phyloP scores from a whole-genome alignment of 495 filamentous ascomycete genomes.

The Penicillium flavigenum region DNA sequence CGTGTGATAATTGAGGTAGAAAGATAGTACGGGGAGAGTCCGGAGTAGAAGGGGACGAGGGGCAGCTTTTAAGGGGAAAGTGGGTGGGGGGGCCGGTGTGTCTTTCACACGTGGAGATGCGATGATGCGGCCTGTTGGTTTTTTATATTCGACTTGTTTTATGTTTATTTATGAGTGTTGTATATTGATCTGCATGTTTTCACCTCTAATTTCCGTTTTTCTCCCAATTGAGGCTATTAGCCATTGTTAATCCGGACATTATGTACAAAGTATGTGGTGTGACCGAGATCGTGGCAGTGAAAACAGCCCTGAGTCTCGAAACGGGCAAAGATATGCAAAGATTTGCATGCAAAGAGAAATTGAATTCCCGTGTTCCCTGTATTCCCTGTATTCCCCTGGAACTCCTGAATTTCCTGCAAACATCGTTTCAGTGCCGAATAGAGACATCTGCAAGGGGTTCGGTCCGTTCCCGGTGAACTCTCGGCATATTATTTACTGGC shows the following conservation, averaged over 20 bases:
- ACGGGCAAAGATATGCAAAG: slow-evolving; percentile 5
- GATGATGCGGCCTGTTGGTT: slow-evolving; percentile 18
- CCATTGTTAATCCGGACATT: slow-evolving; percentile 1
- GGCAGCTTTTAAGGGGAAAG: slow-evolving; percentile 34
- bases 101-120: slow-evolving; percentile 6
- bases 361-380: not conserved
- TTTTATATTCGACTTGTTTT: slow-evolving; percentile 8
- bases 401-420: not conserved
- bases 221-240: not conserved
- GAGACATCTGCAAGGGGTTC: slow-evolving; percentile 1
- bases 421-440: not conserved
- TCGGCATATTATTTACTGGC: not conserved
- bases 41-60: slow-evolving; percentile 19
- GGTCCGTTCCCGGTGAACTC: slow-evolving; percentile 1
- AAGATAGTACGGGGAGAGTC: slow-evolving; percentile 2
- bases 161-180: too few species aligned
- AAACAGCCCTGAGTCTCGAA: not conserved
- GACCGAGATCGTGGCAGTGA: not conserved
- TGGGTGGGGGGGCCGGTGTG: slow-evolving; percentile 4
- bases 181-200: not conserved
- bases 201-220: not conserved
- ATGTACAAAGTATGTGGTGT: not conserved
- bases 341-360: slow-evolving; percentile 4
- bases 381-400: too few species aligned
- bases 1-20: not conserved